A percentile compares a stretch with the other conserved stretches of the same genome.
phyloP scores from a whole-genome alignment of 768 basidiomycete species.

The Lactarius tabidus region DNA sequence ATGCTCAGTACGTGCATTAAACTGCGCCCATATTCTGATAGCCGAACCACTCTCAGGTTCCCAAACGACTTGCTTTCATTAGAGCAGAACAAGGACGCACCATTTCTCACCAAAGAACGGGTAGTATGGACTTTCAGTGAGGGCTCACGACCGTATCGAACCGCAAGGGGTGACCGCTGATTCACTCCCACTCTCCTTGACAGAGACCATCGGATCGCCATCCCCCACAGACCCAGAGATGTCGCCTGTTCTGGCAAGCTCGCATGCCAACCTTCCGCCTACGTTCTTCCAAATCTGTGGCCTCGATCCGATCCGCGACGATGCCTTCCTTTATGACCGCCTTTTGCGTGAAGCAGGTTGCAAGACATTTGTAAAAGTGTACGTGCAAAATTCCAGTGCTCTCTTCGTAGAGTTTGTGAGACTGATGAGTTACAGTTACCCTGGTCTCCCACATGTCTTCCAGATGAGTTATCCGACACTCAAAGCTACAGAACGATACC shows the following conservation, averaged over 20 bases:
- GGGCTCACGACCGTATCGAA: background rate
- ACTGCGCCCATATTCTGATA: background rate
- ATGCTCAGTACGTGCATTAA: constrained; percentile 18
- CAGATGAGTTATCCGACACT: background rate
- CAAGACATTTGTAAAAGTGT: constrained; percentile 8
- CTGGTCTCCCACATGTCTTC: constrained; percentile 6
- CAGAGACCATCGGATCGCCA: background rate
- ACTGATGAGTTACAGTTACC: background rate
- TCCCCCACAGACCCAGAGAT: constrained; percentile 3
- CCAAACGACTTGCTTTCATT: constrained; percentile 8
- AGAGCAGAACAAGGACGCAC: constrained; percentile 12
- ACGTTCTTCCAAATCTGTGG: constrained; percentile 3
- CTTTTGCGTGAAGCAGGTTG: constrained; percentile 2
- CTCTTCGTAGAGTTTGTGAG: background rate
- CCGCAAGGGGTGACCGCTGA: background rate
- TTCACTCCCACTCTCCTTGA: background rate
- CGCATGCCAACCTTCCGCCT: constrained; percentile 6
- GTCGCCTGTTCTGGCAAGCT: constrained; percentile 5
- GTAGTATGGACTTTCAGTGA: background rate
- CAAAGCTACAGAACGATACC: background rate
- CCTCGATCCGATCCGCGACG: constrained; percentile 13
- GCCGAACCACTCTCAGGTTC: background rate
- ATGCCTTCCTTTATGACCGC: constrained; percentile 7
- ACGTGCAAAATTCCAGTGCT: background rate
- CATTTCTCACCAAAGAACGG: background rate